phyloP scores from a whole-genome alignment of 495 filamentous ascomycete genomes.

The Podospora appendiculata region DNA sequence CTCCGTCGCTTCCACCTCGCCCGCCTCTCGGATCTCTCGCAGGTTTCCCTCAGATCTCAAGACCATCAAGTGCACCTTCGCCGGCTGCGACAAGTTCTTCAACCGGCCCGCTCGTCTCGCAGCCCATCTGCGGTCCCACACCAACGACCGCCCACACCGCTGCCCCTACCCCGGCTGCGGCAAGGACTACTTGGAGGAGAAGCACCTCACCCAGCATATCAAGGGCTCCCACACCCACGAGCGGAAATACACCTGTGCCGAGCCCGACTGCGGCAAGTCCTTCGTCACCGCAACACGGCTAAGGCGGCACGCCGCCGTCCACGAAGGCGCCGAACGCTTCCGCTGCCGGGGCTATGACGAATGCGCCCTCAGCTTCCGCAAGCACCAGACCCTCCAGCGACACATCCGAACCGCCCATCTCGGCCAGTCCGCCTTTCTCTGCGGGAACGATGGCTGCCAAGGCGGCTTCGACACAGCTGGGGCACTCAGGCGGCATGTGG shows the following conservation, averaged over 20 bases:
- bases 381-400: conserved; percentile 75
- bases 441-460: conserved; percentile 57
- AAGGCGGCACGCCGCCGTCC: conserved; percentile 56
- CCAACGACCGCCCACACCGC: conserved; percentile 63
- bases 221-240: conserved; percentile 71
- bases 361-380: conserved; percentile 76
- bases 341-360: conserved; percentile 65
- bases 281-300: conserved; percentile 74
- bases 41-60: conserved; percentile 65
- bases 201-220: conserved; percentile 76
- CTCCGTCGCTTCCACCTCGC: conserved; percentile 38
- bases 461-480: conserved; percentile 64
- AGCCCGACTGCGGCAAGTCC: conserved; percentile 64
- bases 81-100: conserved; percentile 72
- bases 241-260: conserved; percentile 61
- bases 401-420: conserved; percentile 73
- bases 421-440: conserved; percentile 58
- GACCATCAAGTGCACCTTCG: conserved; percentile 60
- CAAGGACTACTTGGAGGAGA: conserved; percentile 73
- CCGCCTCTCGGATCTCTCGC: conserved; percentile 46
- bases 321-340: conserved; percentile 61
- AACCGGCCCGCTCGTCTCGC: conserved; percentile 74
- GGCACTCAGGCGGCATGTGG: conserved; percentile 63
- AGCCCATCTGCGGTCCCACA: conserved; percentile 74
- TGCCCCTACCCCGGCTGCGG: conserved; percentile 64